Evolutionary conservation across 2,329 filamentous ascomycete species (phyloP).

Genomic region (Aureobasidium sp.): DNA sequence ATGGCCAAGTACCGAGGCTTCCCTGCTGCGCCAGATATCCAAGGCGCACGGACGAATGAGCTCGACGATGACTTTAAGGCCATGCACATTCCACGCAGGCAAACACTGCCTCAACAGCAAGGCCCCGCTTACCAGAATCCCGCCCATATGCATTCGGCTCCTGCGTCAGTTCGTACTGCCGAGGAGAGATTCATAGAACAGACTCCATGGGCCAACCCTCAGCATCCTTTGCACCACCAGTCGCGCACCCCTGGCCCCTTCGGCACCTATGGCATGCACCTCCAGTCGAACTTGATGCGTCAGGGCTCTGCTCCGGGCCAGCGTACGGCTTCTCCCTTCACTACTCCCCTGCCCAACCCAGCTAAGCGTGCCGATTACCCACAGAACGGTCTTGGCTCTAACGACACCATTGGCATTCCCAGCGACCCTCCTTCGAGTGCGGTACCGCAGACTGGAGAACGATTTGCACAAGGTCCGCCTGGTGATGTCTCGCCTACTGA

Average conservation of each 20-base stretch:
- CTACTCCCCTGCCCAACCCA: conserved; percentile 24
- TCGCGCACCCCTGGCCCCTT: conserved; percentile 18
- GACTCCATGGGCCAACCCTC: conserved; percentile 87
- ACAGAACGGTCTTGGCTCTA: conserved; percentile 17
- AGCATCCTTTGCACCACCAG: conserved; percentile 32
- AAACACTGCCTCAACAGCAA: conserved; percentile 21
- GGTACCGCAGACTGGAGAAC: conserved; percentile 25
- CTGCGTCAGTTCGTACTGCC: conserved; percentile 26
- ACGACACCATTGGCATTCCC: conserved; percentile 20
- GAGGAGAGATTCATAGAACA: conserved; percentile 78
- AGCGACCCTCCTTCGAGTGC: conserved; percentile 29
- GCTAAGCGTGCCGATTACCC: conserved; percentile 20
- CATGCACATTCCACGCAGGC: conserved; percentile 44
- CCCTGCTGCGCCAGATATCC: conserved; percentile 83
- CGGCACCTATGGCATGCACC: conserved; percentile 13
- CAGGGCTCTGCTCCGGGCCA: conserved; percentile 15
- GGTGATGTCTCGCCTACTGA: conserved; percentile 17
- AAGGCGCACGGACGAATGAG: conserved; percentile 63
- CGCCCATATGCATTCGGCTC: conserved; percentile 10
- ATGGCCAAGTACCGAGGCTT: conserved; percentile 95
- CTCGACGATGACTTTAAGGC: conserved; percentile 80
- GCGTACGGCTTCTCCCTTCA: conserved; percentile 22
- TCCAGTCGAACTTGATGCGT: conserved; percentile 16
- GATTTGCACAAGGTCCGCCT: conserved; percentile 17
- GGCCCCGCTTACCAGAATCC: background rate